These are phyloP conservation scores for Singerocomus inundabilis DNA, from an alignment of 1,284 basidiomycete genomes.

Conservation along the genomic window DNA sequence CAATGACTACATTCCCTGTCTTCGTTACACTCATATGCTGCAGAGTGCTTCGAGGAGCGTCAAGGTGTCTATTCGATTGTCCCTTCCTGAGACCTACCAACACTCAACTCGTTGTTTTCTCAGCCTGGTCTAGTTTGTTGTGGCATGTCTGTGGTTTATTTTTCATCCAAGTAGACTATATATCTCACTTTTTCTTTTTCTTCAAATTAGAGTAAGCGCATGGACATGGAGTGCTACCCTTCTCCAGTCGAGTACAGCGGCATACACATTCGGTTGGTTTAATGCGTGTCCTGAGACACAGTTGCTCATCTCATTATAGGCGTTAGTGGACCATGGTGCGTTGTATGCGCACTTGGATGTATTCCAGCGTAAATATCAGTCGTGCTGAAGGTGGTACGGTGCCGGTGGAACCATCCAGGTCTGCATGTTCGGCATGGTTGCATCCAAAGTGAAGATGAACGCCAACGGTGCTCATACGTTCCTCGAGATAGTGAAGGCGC, in stretches of 20 bases:
- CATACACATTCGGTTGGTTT: conserved; percentile 47
- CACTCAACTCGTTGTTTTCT: conserved; percentile 24
- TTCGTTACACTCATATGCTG: not conserved
- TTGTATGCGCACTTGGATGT: not conserved
- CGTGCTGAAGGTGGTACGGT: conserved; percentile 44
- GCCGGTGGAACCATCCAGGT: conserved; percentile 58
- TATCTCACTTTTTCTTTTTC: conserved; percentile 4
- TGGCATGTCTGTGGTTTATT: conserved; percentile 43
- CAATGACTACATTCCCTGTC: not conserved
- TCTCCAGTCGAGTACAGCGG: conserved; percentile 54
- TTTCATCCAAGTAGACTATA: not conserved
- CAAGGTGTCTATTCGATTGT: conserved; percentile 33
- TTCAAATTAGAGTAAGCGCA: conserved; percentile 49
- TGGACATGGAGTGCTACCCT: conserved; percentile 63
- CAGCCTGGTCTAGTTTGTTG: conserved; percentile 68
- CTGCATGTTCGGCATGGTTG: conserved; percentile 55
- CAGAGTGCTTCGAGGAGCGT: conserved; percentile 48
- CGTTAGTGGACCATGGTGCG: conserved; percentile 49
- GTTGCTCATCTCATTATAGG: conserved; percentile 25
- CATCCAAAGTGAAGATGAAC: conserved; percentile 59
- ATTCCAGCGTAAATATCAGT: not conserved
- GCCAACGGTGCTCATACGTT: conserved; percentile 58
- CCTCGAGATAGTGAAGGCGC: conserved; percentile 57
- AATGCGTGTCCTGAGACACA: conserved; percentile 1
- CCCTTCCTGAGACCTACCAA: not conserved